Evolutionary conservation across 73 alveolate species (phyloP).

Genomic region (Durusdinium trenchii): DNA sequence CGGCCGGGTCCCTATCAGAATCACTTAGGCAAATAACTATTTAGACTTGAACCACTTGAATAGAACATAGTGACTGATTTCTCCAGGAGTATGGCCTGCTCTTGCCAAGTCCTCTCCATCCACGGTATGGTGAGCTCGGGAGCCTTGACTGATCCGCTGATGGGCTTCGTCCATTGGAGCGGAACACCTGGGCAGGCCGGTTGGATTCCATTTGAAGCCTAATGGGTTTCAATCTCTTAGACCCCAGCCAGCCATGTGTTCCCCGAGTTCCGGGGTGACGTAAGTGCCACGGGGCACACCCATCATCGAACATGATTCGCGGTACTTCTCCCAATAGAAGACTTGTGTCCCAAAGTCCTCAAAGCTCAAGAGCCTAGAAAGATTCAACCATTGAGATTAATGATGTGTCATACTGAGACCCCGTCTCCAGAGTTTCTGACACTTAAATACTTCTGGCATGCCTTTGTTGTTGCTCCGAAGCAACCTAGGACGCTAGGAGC

Average conservation of each 20-base stretch:
- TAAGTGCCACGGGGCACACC: background rate
- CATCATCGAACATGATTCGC: background rate
- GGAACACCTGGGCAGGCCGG: background rate
- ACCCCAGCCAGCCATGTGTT: background rate
- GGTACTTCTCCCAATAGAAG: background rate
- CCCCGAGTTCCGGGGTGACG: background rate
- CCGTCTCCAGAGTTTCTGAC: background rate
- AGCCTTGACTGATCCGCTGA: background rate
- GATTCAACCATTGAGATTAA: background rate
- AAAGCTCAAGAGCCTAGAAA: background rate
- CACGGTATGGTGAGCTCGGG: too few species aligned
- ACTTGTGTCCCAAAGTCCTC: background rate
- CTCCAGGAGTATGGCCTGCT: too few species aligned
- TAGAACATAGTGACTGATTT: too few species aligned
- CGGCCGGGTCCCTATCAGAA: too few species aligned
- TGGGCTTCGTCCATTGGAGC: background rate
- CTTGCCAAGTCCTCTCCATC: too few species aligned
- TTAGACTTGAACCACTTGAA: too few species aligned
- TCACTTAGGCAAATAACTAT: too few species aligned
- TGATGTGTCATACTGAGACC: background rate
- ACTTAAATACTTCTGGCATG: slow-evolving; percentile 1
- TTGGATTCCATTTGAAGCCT: too few species aligned
- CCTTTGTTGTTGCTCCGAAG: background rate
- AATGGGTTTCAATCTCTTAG: background rate
- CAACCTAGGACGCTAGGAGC: background rate